Percentiles rank a stretch among this genome's conserved stretches.
These are phyloP conservation scores for Aquilaria malaccensis DNA, from an alignment of 345 rosid genomes.

Conservation along the genomic window DNA sequence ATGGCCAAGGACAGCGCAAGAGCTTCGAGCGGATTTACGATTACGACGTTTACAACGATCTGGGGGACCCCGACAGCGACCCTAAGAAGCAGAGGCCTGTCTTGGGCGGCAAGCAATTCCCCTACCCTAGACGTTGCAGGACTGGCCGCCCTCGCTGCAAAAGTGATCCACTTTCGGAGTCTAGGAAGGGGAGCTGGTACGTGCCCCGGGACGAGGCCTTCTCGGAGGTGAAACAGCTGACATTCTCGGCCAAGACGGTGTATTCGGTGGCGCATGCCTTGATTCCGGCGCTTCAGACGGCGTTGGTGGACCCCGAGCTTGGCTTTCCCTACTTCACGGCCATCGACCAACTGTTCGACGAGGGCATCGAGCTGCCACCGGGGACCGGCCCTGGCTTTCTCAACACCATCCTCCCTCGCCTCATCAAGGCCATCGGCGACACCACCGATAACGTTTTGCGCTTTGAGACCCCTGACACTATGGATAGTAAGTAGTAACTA, in stretches of 20 bases:
- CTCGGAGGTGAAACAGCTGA: constrained; percentile 32
- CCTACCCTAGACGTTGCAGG: constrained; percentile 50
- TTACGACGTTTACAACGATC: constrained; percentile 72
- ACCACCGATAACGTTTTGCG: constrained; percentile 33
- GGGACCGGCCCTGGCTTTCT: constrained; percentile 31
- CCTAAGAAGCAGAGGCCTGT: constrained; percentile 14
- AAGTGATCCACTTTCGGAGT: constrained; percentile 41
- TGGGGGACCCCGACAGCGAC: constrained; percentile 56
- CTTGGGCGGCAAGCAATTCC: constrained; percentile 16
- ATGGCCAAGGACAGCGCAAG: constrained; percentile 57
- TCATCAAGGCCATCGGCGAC: constrained; percentile 34
- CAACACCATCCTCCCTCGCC: constrained; percentile 42
- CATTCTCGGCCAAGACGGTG: constrained; percentile 51
- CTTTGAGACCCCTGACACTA: constrained; percentile 47
- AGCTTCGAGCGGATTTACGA: constrained; percentile 60
- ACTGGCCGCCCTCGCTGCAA: constrained; percentile 31
- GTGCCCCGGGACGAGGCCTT: constrained; percentile 77
- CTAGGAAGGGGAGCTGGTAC: constrained; percentile 27
- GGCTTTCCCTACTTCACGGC: constrained; percentile 52
- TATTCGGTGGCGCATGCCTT: constrained; percentile 52
- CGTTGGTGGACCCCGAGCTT: constrained; percentile 21
- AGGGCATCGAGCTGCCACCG: constrained; percentile 37
- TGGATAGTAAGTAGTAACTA: constrained; percentile 28
- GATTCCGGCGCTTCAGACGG: constrained; percentile 39
- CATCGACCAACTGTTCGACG: constrained; percentile 53